A percentile compares a stretch with the other conserved stretches of the same genome.
Evolutionary conservation across 257 asterid species (phyloP).

Genomic region (Solanum dulcamara): DNA sequence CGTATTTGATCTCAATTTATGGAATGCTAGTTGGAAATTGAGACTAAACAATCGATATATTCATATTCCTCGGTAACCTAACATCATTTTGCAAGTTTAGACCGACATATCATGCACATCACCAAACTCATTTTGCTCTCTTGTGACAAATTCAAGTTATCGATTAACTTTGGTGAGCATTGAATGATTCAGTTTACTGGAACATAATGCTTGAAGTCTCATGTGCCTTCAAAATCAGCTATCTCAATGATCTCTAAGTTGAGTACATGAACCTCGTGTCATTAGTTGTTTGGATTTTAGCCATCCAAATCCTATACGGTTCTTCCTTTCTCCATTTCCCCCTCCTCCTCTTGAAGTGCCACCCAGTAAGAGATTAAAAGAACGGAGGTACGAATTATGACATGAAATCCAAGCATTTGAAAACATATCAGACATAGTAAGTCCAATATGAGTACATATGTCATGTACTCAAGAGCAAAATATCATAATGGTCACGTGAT

Average conservation of each 20-base stretch:
- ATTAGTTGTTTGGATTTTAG: neutral
- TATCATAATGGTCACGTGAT: neutral
- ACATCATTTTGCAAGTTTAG: neutral
- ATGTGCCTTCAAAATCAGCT: neutral
- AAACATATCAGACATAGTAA: neutral
- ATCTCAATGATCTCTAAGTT: neutral
- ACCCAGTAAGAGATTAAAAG: neutral
- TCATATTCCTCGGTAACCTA: neutral
- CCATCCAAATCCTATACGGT: neutral
- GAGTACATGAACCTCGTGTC: neutral
- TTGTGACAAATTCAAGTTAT: neutral
- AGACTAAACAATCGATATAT: neutral
- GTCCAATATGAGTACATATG: constrained; percentile 5
- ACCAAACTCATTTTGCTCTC: neutral
- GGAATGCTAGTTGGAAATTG: neutral
- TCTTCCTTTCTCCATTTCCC: neutral
- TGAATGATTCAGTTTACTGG: neutral
- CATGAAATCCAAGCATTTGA: neutral
- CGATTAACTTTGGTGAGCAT: neutral
- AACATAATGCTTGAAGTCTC: neutral
- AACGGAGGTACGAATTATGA: neutral
- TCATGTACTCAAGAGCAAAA: constrained; percentile 6
- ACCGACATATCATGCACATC: neutral
- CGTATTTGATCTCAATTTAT: neutral
- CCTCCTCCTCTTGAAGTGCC: neutral